Evolutionary conservation across 2,329 filamentous ascomycete species (phyloP).

Genomic region (Botrytis deweyae): DNA sequence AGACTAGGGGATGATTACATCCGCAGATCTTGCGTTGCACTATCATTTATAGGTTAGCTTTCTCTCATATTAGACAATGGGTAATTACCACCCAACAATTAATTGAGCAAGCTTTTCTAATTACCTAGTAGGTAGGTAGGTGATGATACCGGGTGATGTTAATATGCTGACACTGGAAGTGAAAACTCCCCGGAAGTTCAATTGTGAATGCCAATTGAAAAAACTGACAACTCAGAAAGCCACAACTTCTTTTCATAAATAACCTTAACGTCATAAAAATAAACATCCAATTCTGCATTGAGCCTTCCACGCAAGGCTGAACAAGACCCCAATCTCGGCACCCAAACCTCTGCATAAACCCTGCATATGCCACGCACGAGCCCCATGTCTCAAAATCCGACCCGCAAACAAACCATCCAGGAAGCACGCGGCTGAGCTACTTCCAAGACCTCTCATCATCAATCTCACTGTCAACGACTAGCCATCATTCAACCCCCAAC

Average conservation of each 20-base stretch:
- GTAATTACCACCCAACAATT: background rate
- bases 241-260: background rate
- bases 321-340: background rate
- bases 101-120: background rate
- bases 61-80: background rate
- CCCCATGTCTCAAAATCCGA: background rate
- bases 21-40: too few species aligned
- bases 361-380: background rate
- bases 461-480: background rate
- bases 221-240: background rate
- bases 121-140: too few species aligned
- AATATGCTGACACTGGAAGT: background rate
- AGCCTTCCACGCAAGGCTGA: conserved; percentile 6
- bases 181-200: background rate
- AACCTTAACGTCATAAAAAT: background rate
- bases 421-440: conserved; percentile 2
- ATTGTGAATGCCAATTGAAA: background rate
- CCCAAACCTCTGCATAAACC: background rate
- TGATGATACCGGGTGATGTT: background rate
- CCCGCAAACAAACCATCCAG: background rate
- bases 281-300: background rate
- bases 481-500: background rate
- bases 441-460: background rate
- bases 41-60: background rate
- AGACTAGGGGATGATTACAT: background rate